Base-by-base conservation (phyloP, 2,329 filamentous ascomycete species). In the Clarireedia sp. region DNA sequence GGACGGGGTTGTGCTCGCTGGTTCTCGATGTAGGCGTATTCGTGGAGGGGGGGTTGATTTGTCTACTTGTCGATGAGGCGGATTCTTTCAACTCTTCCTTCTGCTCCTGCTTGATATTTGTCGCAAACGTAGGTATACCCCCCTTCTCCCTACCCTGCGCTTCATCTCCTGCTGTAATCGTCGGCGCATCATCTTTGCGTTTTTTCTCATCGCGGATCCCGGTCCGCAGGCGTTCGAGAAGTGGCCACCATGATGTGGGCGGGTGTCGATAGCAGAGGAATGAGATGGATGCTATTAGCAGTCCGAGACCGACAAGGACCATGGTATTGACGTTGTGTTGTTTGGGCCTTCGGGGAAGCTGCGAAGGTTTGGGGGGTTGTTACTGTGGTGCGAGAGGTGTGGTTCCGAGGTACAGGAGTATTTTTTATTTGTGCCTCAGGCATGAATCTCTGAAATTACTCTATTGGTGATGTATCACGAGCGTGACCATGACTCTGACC, bases 211-310 rank as follows among this genome's bases (percentile, higher is more conserved):
- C 51, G 46, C 40, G 50, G 51, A 58, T 54, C 9, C 14, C 10
- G 16, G 8, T 17, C 17, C 48, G 58, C 12, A 66, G 48, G 64
- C 67, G 72, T 12, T 64, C 61, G 36, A 75, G 62, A 40, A 76
- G 68, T 0, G 16, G 19, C 10, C 68, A 68, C 61, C 73, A 72
- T 48, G 81, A 68, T 70, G 79, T 76, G 46, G 74, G 70, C 49
- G 76, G 78, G 55, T 77, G 77, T 41, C 76, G 75, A 58, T 84
- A 73, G 63, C 78, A 71, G 60, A 85, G 69, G 64, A 78, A 79
- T 46, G 84, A 74, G 54, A 85, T 70, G 0, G 82, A 82, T 44
- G 78, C 82, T 60, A 86, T 68, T 63, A 86, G 73, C 60, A 86
- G 72, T n/a, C 82, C 82, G 60, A 85, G 69, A 60, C 80, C 82